Evolutionary conservation across 192 early-diverging fungal species (phyloP).

Genomic region (Linnemannia schmuckeri): DNA sequence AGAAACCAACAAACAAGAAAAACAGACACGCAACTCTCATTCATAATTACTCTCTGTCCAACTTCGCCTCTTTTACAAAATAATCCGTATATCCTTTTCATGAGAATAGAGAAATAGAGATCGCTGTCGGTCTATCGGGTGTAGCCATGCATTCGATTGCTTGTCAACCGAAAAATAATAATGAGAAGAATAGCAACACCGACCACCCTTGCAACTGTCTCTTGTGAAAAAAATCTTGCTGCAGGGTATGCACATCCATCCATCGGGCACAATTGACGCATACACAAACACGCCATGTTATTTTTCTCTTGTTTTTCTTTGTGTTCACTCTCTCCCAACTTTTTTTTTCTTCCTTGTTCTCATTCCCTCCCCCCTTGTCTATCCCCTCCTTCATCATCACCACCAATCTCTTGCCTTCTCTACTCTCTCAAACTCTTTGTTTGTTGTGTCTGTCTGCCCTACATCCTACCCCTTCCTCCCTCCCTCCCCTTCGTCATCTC

Average conservation of each 20-base stretch:
- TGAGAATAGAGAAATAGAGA: background rate
- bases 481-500: background rate
- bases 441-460: background rate
- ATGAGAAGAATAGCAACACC: background rate
- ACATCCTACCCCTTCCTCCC: background rate
- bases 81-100: background rate
- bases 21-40: background rate
- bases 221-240: background rate
- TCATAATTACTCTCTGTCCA: background rate
- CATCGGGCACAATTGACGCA: too few relatives aligned
- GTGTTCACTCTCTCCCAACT: background rate
- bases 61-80: background rate
- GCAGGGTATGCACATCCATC: background rate
- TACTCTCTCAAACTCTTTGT: background rate
- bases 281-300: too few relatives aligned
- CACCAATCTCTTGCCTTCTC: background rate
- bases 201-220: background rate
- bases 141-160: background rate
- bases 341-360: background rate
- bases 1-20: background rate
- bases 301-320: background rate
- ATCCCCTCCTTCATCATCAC: background rate
- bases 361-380: constrained; percentile 2
- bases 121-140: background rate
- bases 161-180: background rate